Evolutionary conservation across 495 filamentous ascomycete genomes (phyloP).

Genomic region (Aspergillus wentii): DNA sequence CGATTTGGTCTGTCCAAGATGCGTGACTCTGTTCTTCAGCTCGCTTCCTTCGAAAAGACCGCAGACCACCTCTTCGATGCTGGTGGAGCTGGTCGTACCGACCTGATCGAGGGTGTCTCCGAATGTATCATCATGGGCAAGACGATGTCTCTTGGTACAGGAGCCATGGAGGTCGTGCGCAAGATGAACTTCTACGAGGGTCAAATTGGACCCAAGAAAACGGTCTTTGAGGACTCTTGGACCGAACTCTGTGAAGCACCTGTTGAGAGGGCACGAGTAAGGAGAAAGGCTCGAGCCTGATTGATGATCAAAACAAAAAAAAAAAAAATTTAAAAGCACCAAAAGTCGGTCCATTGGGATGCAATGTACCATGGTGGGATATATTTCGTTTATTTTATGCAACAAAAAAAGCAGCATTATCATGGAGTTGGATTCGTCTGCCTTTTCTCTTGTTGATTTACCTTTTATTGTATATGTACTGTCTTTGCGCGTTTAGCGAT

Average conservation of each 20-base stretch:
- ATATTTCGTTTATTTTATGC: no score
- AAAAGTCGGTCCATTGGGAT: no score
- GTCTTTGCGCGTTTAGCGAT: no score
- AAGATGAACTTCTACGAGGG: conserved; percentile 62
- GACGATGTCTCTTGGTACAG: conserved; percentile 84
- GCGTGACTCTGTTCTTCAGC: conserved; percentile 89
- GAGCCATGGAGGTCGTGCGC: conserved; percentile 82
- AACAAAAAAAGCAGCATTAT: no score
- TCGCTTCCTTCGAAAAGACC: conserved; percentile 97
- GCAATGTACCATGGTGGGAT: no score
- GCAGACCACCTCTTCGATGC: conserved; percentile 97
- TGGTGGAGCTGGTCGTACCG: conserved; percentile 80
- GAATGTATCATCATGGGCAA: conserved; percentile 99
- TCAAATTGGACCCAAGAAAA: conserved; percentile 57
- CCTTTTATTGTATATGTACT: no score
- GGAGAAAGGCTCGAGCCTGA: conserved; percentile 17
- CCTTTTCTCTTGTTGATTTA: no score
- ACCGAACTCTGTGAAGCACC: conserved; percentile 32
- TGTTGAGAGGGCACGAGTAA: conserved; percentile 11
- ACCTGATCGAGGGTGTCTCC: conserved; percentile 85
- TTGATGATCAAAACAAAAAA: no score
- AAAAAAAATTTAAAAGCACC: no score
- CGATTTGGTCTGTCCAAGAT: conserved; percentile 96
- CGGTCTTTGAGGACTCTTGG: conserved; percentile 77
- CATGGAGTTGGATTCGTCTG: no score